Evolutionary conservation across 768 basidiomycete genomes (phyloP), one percentile per base, ranked within the genome.

Genomic region (Leccinellum rugosiceps): DNA sequence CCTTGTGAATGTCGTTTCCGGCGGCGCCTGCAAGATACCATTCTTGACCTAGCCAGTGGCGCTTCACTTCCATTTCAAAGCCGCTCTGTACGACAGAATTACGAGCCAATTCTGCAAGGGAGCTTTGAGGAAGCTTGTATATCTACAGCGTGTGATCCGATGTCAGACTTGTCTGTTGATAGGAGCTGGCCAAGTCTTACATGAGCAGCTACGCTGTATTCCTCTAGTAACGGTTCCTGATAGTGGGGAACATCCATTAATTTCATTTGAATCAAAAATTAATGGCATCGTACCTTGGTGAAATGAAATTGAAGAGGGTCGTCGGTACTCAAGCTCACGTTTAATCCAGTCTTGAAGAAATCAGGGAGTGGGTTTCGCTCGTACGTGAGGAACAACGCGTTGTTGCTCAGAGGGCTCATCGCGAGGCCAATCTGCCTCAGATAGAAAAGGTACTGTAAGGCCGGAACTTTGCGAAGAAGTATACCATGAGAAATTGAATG

Each of bases 401-500:
- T 99, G 71, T 99, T 99, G 74, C 94, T 97, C 47, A 99, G 75
- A 3, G 97, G 97, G 67, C 92, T 94, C 97, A 99, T 99, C 2
- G 97, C 97, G 17, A 99, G 83, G 30, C 97, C 96, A 60, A 98
- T 98, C 76, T 98, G 97, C 74, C 93, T 95, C 62, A 99, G 80
- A 72, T 98, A 99, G 76, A 94, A 99, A 14, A 99, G 83, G 69
- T 99, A 99, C 68, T 96, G 94, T 47, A 99, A 75, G 1, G 95
- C 95, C 0, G 97, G 97, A 6, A 99, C 96, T 74, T 99, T 99
- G 57, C 97, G 89, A 9, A 99, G 82, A 19, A 98, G 79, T 71
- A 99, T 99, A n/a, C 97, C 97, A 67, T 99, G 97, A 10, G 97
- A 98, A 68, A 99, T 98, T 1, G 95, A 98, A 68, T 98, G 96